Percentiles rank a stretch among this genome's conserved stretches.
Conservation (phyloP, 139 green algal species). For the Micractinium conductrix region DNA sequence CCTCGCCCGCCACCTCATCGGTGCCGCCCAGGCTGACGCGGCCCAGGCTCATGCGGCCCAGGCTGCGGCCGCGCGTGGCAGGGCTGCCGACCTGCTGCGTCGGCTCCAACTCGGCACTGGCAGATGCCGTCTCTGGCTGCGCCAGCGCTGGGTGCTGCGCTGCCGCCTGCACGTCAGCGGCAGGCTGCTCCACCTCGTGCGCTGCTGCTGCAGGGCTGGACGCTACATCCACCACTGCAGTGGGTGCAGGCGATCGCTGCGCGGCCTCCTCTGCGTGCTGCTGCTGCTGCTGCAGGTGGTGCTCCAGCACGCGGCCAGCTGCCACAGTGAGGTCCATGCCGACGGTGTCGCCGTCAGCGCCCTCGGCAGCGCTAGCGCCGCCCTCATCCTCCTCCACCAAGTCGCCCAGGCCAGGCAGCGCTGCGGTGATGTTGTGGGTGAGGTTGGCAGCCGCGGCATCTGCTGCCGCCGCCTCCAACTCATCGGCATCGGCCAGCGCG, state of each 20-base stretch:
- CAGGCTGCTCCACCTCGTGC: background rate
- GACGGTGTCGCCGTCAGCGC: slow-evolving; percentile 63
- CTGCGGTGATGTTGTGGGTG: slow-evolving; percentile 74
- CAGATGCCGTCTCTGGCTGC: no score
- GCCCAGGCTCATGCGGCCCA: background rate
- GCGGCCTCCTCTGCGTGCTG: background rate
- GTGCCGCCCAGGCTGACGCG: slow-evolving; percentile 9
- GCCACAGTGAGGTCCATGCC: slow-evolving; percentile 39
- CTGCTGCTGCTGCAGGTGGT: background rate
- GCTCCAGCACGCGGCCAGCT: slow-evolving; percentile 26
- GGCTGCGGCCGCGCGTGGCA: background rate
- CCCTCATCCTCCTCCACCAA: slow-evolving; percentile 82
- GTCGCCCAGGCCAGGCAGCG: slow-evolving; percentile 70
- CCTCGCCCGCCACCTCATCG: slow-evolving; percentile 11
- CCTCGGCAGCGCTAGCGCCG: no score
- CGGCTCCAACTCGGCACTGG: slow-evolving; percentile 42
- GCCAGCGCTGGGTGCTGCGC: no score
- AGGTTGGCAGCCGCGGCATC: slow-evolving; percentile 15
- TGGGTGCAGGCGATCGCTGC: background rate
- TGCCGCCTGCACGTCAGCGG: no score
- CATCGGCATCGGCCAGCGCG: slow-evolving; percentile 36
- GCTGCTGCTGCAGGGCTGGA: background rate
- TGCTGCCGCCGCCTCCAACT: slow-evolving; percentile 5
- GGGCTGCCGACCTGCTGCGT: background rate
- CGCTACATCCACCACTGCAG: background rate